Percentiles rank a stretch among this genome's conserved stretches.
Conservation (phyloP, 23 red algal genomes). For the Chondrus crispus region DNA sequence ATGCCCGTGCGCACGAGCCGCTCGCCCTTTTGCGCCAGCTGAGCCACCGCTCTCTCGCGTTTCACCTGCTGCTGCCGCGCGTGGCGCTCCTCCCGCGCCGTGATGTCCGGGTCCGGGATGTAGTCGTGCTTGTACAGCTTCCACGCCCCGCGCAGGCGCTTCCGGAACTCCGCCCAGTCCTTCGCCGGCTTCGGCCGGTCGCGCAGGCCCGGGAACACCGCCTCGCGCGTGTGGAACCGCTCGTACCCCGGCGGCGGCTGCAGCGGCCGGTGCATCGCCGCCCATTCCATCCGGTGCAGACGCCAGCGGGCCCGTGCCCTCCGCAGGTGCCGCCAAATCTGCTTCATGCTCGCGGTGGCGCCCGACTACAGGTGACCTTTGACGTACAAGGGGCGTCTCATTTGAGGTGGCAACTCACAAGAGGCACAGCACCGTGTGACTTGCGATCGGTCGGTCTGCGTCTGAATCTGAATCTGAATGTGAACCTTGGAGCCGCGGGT, state of each 20-base stretch:
- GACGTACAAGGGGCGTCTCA: no score
- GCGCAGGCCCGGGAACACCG: conserved; percentile 29
- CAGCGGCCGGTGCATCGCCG: conserved; percentile 49
- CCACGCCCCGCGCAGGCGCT: background rate
- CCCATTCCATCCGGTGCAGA: conserved; percentile 67
- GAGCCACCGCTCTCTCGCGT: background rate
- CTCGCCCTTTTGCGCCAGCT: background rate
- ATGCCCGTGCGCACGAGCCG: background rate
- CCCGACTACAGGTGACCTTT: no score
- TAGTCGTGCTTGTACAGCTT: conserved; percentile 39
- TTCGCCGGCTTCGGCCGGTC: background rate
- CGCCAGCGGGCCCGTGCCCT: conserved; percentile 43
- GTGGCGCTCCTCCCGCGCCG: background rate
- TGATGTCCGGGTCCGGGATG: conserved; percentile 30
- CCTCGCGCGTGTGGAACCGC: background rate
- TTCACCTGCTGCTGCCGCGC: background rate
- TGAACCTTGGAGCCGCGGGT: no score
- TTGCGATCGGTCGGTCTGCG: no score
- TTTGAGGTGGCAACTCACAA: no score
- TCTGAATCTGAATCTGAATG: no score
- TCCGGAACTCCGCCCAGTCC: background rate
- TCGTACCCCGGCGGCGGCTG: conserved; percentile 48
- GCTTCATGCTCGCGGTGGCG: no score
- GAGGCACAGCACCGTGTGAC: no score
- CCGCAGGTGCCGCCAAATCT: conserved; percentile 7